Base-by-base conservation (phyloP, 2,329 filamentous ascomycete species). In the Claviceps purpurea region DNA sequence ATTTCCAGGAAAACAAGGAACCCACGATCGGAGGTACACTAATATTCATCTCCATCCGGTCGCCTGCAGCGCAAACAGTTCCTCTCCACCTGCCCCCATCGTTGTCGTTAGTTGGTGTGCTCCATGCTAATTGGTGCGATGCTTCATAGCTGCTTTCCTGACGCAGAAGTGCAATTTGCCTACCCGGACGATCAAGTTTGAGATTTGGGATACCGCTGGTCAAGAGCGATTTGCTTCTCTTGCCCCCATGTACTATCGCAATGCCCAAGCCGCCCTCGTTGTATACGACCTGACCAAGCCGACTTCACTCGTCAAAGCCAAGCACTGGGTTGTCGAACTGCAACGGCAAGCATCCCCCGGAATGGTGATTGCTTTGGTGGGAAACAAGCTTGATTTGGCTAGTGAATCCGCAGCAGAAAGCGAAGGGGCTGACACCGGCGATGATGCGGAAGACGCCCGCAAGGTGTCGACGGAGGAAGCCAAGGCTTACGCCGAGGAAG, bases 1-100 rank as follows among this genome's bases (percentile, higher is more conserved):
- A 97, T 72, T 98, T 98, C 65, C 93, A 98, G 75, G 93, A 97
- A 73, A 97, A 97, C 73, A 97, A 97, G 77, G 93, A 98, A 70
- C 93, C 93, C 56, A 98, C 93, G 59, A 98, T 98, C 72, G 93
- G 93, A 77, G 89, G 89, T 94, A 78, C 58, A 78, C 70, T 50
- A 3, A 51, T 38, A 43, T 57, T 48, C 50, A 54, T 50, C 46
- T 18, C 10, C 26, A 46, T 47, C n/a, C 26, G 24, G 16, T 47
- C 44, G 44, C 34, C 37, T 46, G 34, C 30, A 14, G 20, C 49
- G 37, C 50, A 52, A 24, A 20, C 24, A 24, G 41, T 22, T 24
- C 18, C 20, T 26, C 18, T 11, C 8, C 10, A 40, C 20, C 14
- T 14, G 14, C 38, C 22, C 20, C n/a, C 22, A 26, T n/a, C 20